Conservation (phyloP, 1,284 basidiomycete genomes). For the Inonotus hispidus region DNA sequence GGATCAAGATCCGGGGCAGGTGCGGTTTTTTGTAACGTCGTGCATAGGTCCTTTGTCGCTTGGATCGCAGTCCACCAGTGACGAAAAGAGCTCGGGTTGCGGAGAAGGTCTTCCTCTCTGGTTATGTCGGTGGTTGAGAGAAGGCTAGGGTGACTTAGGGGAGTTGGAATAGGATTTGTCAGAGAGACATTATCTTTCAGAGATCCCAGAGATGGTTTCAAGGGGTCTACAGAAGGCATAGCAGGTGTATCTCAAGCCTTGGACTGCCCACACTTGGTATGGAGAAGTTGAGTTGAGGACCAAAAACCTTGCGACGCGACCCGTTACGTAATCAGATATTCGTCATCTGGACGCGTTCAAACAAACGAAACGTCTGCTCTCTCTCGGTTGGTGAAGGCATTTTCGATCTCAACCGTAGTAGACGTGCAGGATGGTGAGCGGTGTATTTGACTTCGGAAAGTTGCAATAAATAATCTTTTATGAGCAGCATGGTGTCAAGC, state of each 20-base stretch:
- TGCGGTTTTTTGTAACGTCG: conserved; percentile 52
- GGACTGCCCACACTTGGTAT: neutral
- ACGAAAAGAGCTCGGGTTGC: conserved; percentile 87
- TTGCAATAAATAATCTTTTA: neutral
- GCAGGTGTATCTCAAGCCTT: conserved; percentile 20
- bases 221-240: conserved; percentile 51
- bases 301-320: neutral
- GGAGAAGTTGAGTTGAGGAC: neutral
- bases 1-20: conserved; percentile 40
- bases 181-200: conserved; percentile 69
- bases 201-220: conserved; percentile 42
- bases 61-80: conserved; percentile 90
- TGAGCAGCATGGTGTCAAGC: conserved; percentile 72
- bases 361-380: no score
- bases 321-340: neutral
- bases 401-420: neutral
- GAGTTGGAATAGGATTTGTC: conserved; percentile 80
- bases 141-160: conserved; percentile 71
- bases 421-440: neutral
- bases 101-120: conserved; percentile 93
- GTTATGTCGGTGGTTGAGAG: conserved; percentile 75
- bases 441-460: neutral
- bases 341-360: neutral
- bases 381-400: neutral
- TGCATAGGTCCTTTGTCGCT: conserved; percentile 64